These are phyloP conservation scores for Aspergillus nanangensis DNA, from an alignment of 495 filamentous ascomycete genomes.

Conservation along the genomic window DNA sequence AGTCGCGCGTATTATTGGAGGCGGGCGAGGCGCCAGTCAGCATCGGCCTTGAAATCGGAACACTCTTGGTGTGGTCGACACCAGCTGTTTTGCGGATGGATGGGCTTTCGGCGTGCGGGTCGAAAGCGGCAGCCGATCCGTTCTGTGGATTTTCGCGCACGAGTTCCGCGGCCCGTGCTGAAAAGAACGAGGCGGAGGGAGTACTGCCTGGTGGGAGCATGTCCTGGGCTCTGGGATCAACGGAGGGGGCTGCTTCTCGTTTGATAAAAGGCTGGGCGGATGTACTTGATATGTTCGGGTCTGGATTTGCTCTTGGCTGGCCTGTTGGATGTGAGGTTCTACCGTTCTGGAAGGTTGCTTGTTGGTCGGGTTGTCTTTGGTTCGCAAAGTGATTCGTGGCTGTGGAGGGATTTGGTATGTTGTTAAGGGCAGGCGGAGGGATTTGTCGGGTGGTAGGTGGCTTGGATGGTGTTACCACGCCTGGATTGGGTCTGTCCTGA, in stretches of 20 bases:
- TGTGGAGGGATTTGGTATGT: conserved; percentile 16
- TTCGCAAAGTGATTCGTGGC: conserved; percentile 11
- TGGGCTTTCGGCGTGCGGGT: conserved; percentile 77
- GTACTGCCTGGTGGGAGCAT: conserved; percentile 24
- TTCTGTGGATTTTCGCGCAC: conserved; percentile 42
- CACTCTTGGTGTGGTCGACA: conserved; percentile 73
- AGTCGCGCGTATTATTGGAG: conserved; percentile 36
- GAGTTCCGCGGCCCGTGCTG: conserved; percentile 61
- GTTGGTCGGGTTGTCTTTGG: conserved; percentile 15
- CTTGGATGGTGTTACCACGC: conserved; percentile 39
- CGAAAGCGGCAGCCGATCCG: conserved; percentile 58
- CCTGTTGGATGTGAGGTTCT: conserved; percentile 16
- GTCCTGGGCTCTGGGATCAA: conserved; percentile 23
- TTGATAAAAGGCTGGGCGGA: conserved; percentile 21
- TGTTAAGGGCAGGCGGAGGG: conserved; percentile 17
- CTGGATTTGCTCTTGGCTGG: conserved; percentile 13
- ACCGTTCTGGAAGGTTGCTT: conserved; percentile 20
- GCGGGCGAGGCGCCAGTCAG: conserved; percentile 24
- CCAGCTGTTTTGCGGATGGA: conserved; percentile 86
- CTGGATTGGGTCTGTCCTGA: conserved; percentile 17
- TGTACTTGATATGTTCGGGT: conserved; percentile 5
- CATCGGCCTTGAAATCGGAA: conserved; percentile 54
- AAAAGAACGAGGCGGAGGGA: conserved; percentile 58
- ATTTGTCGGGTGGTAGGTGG: conserved; percentile 24
- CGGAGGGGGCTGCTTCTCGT: conserved; percentile 20